Percentiles rank a stretch among this genome's conserved stretches.
These are phyloP conservation scores for Gamsiella multidivaricata DNA, from an alignment of 192 early-diverging fungal genomes.

Conservation along the genomic window DNA sequence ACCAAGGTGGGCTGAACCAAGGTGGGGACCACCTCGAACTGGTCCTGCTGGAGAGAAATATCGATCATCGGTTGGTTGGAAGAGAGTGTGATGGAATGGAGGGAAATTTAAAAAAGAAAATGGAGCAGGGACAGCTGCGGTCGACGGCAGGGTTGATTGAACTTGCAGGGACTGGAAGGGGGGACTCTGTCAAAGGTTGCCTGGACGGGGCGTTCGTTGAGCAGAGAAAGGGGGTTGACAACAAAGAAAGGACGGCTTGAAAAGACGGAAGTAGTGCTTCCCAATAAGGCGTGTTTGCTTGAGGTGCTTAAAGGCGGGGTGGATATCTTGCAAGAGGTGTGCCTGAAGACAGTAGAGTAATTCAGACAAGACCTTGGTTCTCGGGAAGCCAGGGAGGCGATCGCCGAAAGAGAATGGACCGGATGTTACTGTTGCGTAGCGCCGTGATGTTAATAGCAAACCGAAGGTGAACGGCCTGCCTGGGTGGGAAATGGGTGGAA, in stretches of 20 bases:
- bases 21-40: slow-evolving; percentile 52
- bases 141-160: background rate
- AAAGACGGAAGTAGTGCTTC: slow-evolving; percentile 54
- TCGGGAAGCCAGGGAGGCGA: slow-evolving; percentile 57
- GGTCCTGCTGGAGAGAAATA: slow-evolving; percentile 54
- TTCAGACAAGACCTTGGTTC: slow-evolving; percentile 57
- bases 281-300: slow-evolving; percentile 26
- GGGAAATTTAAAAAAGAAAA: background rate
- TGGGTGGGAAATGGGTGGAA: slow-evolving; percentile 52
- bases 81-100: slow-evolving; percentile 11
- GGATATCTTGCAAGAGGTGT: slow-evolving; percentile 37
- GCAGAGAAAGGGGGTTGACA: slow-evolving; percentile 24
- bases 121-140: background rate
- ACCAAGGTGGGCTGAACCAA: slow-evolving; percentile 55
- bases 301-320: slow-evolving; percentile 2
- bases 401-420: slow-evolving; percentile 57
- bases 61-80: slow-evolving; percentile 45
- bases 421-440: slow-evolving; percentile 54
- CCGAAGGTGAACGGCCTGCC: slow-evolving; percentile 54
- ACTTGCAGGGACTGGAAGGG: background rate
- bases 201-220: slow-evolving; percentile 54
- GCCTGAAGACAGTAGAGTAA: slow-evolving; percentile 55
- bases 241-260: slow-evolving; percentile 20
- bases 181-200: slow-evolving; percentile 41
- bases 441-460: slow-evolving; percentile 58